These are phyloP conservation scores for Anacardium occidentale DNA, from an alignment of 345 rosid genomes.

Conservation along the genomic window DNA sequence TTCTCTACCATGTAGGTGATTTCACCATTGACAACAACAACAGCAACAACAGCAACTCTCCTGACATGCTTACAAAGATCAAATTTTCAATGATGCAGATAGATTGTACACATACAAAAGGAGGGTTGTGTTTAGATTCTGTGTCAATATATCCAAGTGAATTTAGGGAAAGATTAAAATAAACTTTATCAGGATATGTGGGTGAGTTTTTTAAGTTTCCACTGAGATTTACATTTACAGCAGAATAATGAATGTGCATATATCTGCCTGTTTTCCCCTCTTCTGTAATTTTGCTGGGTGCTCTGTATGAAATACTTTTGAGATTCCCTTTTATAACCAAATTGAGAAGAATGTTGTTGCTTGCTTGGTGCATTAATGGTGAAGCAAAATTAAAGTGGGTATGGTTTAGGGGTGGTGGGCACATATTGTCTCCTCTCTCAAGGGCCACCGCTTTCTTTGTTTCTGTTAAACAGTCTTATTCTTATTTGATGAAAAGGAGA, in stretches of 20 bases:
- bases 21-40: constrained; percentile 54
- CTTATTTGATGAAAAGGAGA: not conserved
- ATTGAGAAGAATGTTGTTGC: not conserved
- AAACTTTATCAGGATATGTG: not conserved
- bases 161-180: constrained; percentile 34
- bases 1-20: constrained; percentile 70
- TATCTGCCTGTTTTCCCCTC: not conserved
- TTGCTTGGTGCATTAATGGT: not conserved
- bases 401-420: not conserved
- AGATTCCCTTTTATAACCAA: not conserved
- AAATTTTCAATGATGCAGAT: constrained; percentile 90
- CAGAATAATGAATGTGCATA: not conserved
- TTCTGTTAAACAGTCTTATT: not conserved
- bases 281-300: not conserved
- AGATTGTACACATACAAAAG: constrained; percentile 95
- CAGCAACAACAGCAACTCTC: constrained; percentile 26
- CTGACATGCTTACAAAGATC: constrained; percentile 35
- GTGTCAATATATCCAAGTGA: constrained; percentile 64
- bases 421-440: not conserved
- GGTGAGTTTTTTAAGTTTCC: constrained; percentile 5
- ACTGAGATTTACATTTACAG: constrained; percentile 11
- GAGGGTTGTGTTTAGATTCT: constrained; percentile 85
- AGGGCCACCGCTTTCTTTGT: not conserved
- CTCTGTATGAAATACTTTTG: not conserved
- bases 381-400: not conserved